Base-by-base conservation (phyloP, 768 basidiomycete genomes). In the Suillus placidus region DNA sequence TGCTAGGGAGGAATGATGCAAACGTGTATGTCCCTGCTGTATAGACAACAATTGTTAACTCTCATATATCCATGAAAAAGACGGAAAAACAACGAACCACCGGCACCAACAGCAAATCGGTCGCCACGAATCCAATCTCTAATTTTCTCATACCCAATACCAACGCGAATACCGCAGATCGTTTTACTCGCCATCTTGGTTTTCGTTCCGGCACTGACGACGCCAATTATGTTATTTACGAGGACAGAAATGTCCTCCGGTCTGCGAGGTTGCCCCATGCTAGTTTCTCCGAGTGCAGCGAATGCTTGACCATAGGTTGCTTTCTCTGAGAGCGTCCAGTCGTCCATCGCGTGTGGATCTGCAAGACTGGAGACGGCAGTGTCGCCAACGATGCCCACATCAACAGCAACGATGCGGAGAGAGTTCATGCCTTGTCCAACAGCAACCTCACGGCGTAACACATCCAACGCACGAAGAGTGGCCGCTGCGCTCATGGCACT, bases 401-500 rank as follows among this genome's bases (percentile, higher is more conserved):
- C 92, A 5, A 90, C 84, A 12, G 87, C 82, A 67, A 92, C 86
- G 20, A 94, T 82, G 68, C 85, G 72, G 64, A 68, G 69, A 16
- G 61, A 60, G 6, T 79, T 63, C 91, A 92, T 86, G 69, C 88
- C 87, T 72, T 82, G 84, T 81, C 91, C 88, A 1, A 82, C 79
- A 64, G 87, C 86, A 6, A 90, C 85, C 78, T 94, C 93, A 26
- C 92, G 80, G 20, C 92, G 85, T 35, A 94, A 84, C 30, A 94
- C 85, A 66, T 93, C 90, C 14, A 86, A 81, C 0, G 82, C 93
- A 52, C 89, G 88, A 26, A 90, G 79, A 18, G 89, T 93, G 60
- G 87, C 86, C 5, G 88, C 88, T 37, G 90, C 88, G 67, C 86
- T 87, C 90, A 95, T 94, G 13, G 91, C 86, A 65, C 87, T 87